These are phyloP conservation scores for Psidium guajava DNA, from an alignment of 345 rosid species.

Conservation along the genomic window DNA sequence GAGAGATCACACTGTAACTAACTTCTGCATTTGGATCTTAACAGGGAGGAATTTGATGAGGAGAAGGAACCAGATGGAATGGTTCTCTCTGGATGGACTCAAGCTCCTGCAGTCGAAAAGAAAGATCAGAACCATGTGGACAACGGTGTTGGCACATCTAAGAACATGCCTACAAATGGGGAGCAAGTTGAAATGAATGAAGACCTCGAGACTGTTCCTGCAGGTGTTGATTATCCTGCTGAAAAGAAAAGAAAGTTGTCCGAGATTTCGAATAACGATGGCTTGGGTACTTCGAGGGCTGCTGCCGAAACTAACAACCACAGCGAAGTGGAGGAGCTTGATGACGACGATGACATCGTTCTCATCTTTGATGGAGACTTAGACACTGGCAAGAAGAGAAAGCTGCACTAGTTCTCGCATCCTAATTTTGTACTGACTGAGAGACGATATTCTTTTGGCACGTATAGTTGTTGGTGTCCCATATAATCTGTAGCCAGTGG, in stretches of 20 bases:
- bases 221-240: not conserved
- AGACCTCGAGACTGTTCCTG: not conserved
- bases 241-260: constrained; percentile 54
- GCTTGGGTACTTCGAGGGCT: constrained; percentile 4
- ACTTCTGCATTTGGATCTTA: not conserved
- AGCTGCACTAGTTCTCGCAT: constrained; percentile 18
- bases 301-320: constrained; percentile 17
- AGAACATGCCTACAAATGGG: not conserved
- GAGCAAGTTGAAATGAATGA: not conserved
- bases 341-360: constrained; percentile 41
- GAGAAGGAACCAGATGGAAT: constrained; percentile 97
- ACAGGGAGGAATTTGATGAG: constrained; percentile 86
- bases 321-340: constrained; percentile 36
- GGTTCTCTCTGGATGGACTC: constrained; percentile 89
- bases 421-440: constrained; percentile 39
- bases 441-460: constrained; percentile 32
- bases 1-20: not conserved
- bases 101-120: constrained; percentile 30
- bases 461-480: not conserved
- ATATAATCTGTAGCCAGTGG: not conserved
- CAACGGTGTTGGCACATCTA: constrained; percentile 45
- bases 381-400: constrained; percentile 34
- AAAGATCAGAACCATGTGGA: constrained; percentile 23
- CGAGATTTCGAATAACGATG: constrained; percentile 1
- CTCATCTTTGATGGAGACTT: constrained; percentile 25